Evolutionary conservation across 2,329 filamentous ascomycete genomes (phyloP), one percentile per base, ranked within the genome.

Genomic region (Cercospora zeae-maydis): DNA sequence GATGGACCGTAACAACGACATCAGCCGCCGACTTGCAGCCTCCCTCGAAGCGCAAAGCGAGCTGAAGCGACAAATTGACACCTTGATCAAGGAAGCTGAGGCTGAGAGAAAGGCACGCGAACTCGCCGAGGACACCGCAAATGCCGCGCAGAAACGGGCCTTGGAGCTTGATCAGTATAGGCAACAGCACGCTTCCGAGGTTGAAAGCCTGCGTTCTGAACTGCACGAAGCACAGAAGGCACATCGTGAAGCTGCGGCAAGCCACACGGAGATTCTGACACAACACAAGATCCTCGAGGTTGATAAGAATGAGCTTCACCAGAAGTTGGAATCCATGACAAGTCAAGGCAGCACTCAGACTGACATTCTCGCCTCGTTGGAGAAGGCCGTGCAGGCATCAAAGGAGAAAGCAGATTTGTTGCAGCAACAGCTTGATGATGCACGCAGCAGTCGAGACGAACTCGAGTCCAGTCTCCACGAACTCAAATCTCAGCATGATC

Each of bases 61-160:
- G 63, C 81, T 97, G n/a, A 89, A 90, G 67, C 83, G 84, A n/a
- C 88, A 87, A 65, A 76, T 96, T 1, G 90, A 95, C 45, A 82
- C 85, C 16, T 74, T 91, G 56, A 84, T 81, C 21, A 78, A 83
- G 3, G 92, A 97, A 62, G 80, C 96, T 1, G 87, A 92, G 33
- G 86, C 91, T 0, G 96, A 99, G 77, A 91, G 83, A 73, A 88
- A 86, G 64, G 88, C 91, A 4, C 86, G 92, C 55, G 88, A 92
- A 71, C 80, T 97, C 13, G 92, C 95, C 0, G 95, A 99, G 72
- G 93, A 97, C 63, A 96, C 91, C 1, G 84, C 89, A 4, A 87
- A 88, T 69, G 90, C 91, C 27, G 89, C 93, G 1, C 89, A 96
- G 74, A 89, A 87, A 75, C 88, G 93, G 21, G 88, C 96, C 76